These are phyloP conservation scores for Marasmius tenuissimus DNA, from an alignment of 1,284 basidiomycete genomes.

Conservation along the genomic window DNA sequence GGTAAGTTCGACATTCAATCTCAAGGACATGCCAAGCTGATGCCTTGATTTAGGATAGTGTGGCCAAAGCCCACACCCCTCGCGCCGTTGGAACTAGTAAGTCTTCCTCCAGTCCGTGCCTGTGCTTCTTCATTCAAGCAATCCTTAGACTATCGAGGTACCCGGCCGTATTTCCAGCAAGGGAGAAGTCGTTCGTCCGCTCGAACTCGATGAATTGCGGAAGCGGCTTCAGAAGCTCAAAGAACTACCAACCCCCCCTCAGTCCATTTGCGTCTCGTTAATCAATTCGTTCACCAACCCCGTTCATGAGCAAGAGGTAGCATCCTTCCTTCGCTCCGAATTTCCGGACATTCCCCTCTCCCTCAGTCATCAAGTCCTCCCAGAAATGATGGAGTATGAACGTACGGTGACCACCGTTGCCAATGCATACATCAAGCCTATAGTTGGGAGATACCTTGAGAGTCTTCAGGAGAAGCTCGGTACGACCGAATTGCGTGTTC, in stretches of 20 bases:
- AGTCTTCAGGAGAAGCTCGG: slow-evolving; percentile 22
- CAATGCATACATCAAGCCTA: slow-evolving; percentile 28
- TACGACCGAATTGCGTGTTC: slow-evolving; percentile 22
- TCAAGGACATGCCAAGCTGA: neutral
- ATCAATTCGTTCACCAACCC: slow-evolving; percentile 32
- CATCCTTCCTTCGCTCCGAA: slow-evolving; percentile 18
- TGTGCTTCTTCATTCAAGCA: neutral
- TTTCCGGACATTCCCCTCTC: slow-evolving; percentile 28
- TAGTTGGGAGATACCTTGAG: slow-evolving; percentile 22
- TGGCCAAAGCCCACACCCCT: slow-evolving; percentile 30
- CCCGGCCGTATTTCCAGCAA: slow-evolving; percentile 27
- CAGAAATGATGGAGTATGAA: slow-evolving; percentile 32
- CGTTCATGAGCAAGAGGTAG: slow-evolving; percentile 23
- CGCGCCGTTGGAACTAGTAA: slow-evolving; percentile 26
- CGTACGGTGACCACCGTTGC: slow-evolving; percentile 30
- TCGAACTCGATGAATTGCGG: slow-evolving; percentile 19
- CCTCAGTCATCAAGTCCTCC: slow-evolving; percentile 24
- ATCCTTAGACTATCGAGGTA: slow-evolving; percentile 25
- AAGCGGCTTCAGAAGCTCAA: slow-evolving; percentile 19
- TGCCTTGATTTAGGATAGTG: slow-evolving; percentile 22
- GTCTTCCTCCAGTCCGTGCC: neutral
- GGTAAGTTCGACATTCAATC: slow-evolving; percentile 7
- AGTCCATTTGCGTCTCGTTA: slow-evolving; percentile 28
- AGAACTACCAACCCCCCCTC: slow-evolving; percentile 16
- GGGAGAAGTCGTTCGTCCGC: slow-evolving; percentile 23